Evolutionary conservation across 2,329 filamentous ascomycete species (phyloP), one percentile per base, ranked within the genome.

Genomic region (Sarocladiaceae sp.): DNA sequence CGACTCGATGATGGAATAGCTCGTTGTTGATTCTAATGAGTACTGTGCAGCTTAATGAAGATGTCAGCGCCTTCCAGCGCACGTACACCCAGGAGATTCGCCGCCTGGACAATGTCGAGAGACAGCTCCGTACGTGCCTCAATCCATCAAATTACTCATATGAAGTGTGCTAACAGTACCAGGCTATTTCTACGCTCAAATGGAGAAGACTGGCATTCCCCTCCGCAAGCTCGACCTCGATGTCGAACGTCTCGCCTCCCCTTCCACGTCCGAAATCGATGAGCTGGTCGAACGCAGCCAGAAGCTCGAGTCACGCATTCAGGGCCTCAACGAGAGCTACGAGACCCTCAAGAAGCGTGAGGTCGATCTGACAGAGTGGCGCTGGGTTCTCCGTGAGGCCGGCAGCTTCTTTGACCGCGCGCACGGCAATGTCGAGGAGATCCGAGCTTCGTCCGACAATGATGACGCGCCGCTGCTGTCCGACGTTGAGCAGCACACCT

Each of bases 1-100:
- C 11, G 32, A 33, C 9, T 4, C 18, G 9, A 10, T 33, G 44
- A 40, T 23, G 15, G 20, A 32, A 33, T 18, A 23, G 24, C 23
- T 41, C 13, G 11, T 6, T 18, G n/a, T 9, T 11, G 6, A n/a
- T 29, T 5, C 13, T 16, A n/a, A 32, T 31, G 5, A 10, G 4
- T 6, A 13, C 15, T 29, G 3, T 47, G 47, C 58, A 96, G 90
- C 82, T 98, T 59, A 98, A 98, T 66, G 81, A 87, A 52, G 85
- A 95, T 48, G 85, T 88, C 51, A 93, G 83, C 56, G 91, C 93
- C 56, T 98, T 98, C 66, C 94, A 98, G 68, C 78, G 93, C 47
- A 96, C 91, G 43, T 98, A 95, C 56, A 98, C 93, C 15, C 90
- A 95, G 61, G 93, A 98, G 69, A 97, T 98, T 54, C 84, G 94